These are phyloP conservation scores for Penicillium daleae DNA, from an alignment of 495 filamentous ascomycete genomes.

Conservation along the genomic window DNA sequence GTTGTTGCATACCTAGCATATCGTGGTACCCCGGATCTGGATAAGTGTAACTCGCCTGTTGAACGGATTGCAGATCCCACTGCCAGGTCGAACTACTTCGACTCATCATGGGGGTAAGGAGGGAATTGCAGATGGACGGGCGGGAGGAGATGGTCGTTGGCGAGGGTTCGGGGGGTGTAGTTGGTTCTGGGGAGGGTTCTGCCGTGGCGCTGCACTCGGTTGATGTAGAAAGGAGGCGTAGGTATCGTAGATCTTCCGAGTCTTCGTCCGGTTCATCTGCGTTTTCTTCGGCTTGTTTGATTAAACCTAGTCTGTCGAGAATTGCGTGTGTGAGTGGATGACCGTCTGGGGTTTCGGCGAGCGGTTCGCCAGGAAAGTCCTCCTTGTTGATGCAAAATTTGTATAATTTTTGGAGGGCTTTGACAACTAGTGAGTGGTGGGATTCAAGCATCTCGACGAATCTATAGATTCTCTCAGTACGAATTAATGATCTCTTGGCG, in stretches of 20 bases:
- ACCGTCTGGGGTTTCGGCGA: constrained; percentile 46
- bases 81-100: constrained; percentile 32
- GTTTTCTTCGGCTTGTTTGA: constrained; percentile 54
- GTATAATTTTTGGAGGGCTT: constrained; percentile 50
- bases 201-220: constrained; percentile 47
- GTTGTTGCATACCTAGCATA: constrained; percentile 27
- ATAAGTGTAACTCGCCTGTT: constrained; percentile 30
- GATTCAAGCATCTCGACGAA: constrained; percentile 56
- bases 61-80: constrained; percentile 41
- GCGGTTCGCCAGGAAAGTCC: constrained; percentile 51
- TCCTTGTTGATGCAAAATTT: constrained; percentile 50
- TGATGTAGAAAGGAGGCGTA: constrained; percentile 44
- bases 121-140: constrained; percentile 21
- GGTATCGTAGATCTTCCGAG: constrained; percentile 43
- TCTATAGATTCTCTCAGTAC: constrained; percentile 13
- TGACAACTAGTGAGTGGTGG: constrained; percentile 49
- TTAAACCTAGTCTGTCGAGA: constrained; percentile 50
- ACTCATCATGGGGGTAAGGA: constrained; percentile 27
- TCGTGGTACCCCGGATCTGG: constrained; percentile 31
- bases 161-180: constrained; percentile 43
- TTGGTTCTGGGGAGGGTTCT: constrained; percentile 48
- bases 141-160: constrained; percentile 23
- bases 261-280: constrained; percentile 45
- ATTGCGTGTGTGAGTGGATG: constrained; percentile 52
- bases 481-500: neutral